Evolutionary conservation across 306 rosid genomes (phyloP).

Genomic region (Dryas alaskensis): DNA sequence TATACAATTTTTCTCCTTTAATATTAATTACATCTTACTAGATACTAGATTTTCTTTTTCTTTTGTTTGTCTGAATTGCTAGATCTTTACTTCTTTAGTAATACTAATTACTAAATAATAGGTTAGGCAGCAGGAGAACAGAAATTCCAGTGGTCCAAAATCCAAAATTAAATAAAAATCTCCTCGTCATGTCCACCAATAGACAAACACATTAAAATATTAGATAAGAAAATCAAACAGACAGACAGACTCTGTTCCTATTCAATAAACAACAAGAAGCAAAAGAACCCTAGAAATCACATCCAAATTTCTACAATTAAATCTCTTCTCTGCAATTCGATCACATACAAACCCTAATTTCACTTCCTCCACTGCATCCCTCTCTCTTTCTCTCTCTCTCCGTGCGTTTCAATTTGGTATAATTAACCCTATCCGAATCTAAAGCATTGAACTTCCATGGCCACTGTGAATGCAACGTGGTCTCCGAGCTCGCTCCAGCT

Average conservation of each 20-base stretch:
- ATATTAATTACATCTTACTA: too few species aligned
- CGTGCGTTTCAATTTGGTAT: not conserved
- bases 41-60: too few species aligned
- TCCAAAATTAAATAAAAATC: not conserved
- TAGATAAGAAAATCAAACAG: not conserved
- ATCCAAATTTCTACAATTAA: not conserved
- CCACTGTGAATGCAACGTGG: slow-evolving; percentile 52
- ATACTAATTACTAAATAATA: too few species aligned
- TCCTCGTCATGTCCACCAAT: not conserved
- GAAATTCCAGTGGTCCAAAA: not conserved
- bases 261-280: not conserved
- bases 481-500: slow-evolving; percentile 95
- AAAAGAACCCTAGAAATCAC: slow-evolving; percentile 22
- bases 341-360: not conserved
- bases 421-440: slow-evolving; percentile 7
- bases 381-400: not conserved
- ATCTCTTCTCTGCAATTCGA: slow-evolving; percentile 5
- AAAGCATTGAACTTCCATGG: slow-evolving; percentile 39
- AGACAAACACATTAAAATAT: not conserved
- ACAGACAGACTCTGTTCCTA: not conserved
- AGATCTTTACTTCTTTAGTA: too few species aligned
- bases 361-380: not conserved
- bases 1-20: too few species aligned
- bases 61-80: too few species aligned
- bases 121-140: too few species aligned